Conservation (phyloP, 179 eudicot genomes). For the Camellia oleifera region DNA sequence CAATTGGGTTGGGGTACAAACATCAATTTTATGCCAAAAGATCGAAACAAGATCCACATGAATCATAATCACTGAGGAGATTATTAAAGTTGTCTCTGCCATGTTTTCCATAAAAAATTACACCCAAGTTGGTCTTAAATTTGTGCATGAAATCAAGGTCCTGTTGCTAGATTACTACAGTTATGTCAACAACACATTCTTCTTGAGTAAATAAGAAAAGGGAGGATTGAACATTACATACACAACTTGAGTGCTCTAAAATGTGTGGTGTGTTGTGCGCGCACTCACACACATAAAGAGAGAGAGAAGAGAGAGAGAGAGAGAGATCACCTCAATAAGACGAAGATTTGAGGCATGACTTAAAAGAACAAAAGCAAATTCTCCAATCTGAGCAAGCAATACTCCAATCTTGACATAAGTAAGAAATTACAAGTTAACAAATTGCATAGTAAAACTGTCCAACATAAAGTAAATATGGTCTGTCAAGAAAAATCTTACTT, state of each 20-base stretch:
- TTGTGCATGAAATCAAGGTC: background rate
- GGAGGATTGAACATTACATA: background rate
- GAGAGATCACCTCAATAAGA: conserved; percentile 68
- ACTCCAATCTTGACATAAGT: conserved; percentile 62
- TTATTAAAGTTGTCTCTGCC: too few relatives aligned
- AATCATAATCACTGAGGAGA: background rate
- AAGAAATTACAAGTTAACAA: background rate
- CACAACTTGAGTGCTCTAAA: too few relatives aligned
- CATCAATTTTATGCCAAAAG: background rate
- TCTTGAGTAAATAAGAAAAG: background rate
- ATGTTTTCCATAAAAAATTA: too few relatives aligned
- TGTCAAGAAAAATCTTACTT: conserved; percentile 27
- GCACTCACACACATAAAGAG: too few relatives aligned
- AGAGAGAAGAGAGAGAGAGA: background rate
- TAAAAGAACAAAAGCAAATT: conserved; percentile 92
- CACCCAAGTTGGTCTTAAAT: background rate
- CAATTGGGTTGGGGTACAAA: background rate
- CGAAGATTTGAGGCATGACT: conserved; percentile 92
- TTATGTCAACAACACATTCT: background rate
- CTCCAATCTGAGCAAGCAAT: conserved; percentile 96
- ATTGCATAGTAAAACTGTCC: background rate
- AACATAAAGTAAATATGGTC: background rate
- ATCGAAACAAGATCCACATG: background rate
- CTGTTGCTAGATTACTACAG: background rate
- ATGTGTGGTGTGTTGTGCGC: too few relatives aligned